phyloP scores from a whole-genome alignment of 2,329 filamentous ascomycete genomes.

The Emergomyces pasteurianus region DNA sequence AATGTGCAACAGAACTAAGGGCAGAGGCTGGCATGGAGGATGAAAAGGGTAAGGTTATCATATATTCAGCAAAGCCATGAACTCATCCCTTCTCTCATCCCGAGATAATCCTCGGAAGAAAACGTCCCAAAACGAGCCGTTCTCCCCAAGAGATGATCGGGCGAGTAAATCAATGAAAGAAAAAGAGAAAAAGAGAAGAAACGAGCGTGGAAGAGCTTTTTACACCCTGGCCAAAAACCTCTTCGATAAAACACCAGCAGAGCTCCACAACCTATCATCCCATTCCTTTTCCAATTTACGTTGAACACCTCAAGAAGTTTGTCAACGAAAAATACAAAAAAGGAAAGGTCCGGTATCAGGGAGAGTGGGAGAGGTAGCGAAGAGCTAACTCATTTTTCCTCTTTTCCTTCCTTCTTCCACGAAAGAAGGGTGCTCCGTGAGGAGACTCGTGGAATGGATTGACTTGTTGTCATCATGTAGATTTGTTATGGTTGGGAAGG shows the following conservation, averaged over 20 bases:
- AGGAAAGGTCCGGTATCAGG: conserved; percentile 32
- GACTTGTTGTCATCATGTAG: conserved; percentile 48
- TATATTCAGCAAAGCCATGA: conserved; percentile 29
- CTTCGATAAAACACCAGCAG: conserved; percentile 13
- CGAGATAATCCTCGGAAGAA: conserved; percentile 15
- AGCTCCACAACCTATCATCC: conserved; percentile 37
- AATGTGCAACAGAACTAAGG: neutral
- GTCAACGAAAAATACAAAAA: neutral
- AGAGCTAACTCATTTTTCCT: neutral
- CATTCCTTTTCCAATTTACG: conserved; percentile 8
- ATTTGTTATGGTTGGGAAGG: conserved; percentile 6
- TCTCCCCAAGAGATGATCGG: conserved; percentile 10
- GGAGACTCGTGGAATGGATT: conserved; percentile 50
- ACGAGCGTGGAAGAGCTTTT: neutral
- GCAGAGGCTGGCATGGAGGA: neutral
- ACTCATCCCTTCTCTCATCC: conserved; percentile 34
- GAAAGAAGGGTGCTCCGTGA: conserved; percentile 27
- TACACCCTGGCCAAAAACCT: neutral
- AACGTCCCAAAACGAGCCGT: conserved; percentile 28
- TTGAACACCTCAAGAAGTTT: neutral
- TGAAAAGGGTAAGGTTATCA: neutral
- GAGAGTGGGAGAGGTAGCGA: conserved; percentile 20
- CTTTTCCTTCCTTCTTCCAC: conserved; percentile 8
- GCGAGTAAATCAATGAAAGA: conserved; percentile 12
- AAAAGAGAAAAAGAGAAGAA: conserved; percentile 7